phyloP scores from a whole-genome alignment of 257 asterid species.

The Solanum sejunctum region DNA sequence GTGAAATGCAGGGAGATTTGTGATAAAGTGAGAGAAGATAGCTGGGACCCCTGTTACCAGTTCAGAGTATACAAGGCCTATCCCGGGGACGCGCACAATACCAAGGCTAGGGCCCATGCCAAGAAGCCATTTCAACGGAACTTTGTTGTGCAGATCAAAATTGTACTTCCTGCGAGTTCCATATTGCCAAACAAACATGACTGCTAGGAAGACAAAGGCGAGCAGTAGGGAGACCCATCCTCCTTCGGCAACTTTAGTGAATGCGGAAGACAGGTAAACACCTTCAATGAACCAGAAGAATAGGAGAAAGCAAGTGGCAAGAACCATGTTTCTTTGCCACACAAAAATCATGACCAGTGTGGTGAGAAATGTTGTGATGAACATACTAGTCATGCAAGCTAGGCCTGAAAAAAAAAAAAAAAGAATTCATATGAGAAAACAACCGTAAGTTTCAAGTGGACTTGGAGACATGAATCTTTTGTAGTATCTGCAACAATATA shows the following conservation, averaged over 20 bases:
- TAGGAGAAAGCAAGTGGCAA: slow-evolving; percentile 11
- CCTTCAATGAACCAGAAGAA: slow-evolving; percentile 25
- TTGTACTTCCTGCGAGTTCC: slow-evolving; percentile 24
- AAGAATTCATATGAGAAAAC: neutral
- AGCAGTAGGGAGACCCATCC: slow-evolving; percentile 29
- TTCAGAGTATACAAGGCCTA: slow-evolving; percentile 44
- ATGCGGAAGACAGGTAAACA: slow-evolving; percentile 24
- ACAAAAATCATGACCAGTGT: slow-evolving; percentile 23
- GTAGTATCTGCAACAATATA: neutral
- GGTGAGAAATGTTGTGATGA: slow-evolving; percentile 27
- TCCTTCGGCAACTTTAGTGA: slow-evolving; percentile 20
- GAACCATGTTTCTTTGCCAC: slow-evolving; percentile 16
- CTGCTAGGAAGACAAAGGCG: slow-evolving; percentile 8
- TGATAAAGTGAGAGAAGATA: slow-evolving; percentile 43
- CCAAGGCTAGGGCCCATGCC: slow-evolving; percentile 45
- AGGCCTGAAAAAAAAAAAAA: slow-evolving; percentile 10
- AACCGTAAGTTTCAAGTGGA: neutral
- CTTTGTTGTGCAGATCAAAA: slow-evolving; percentile 35
- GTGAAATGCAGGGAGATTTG: slow-evolving; percentile 60
- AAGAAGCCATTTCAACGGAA: slow-evolving; percentile 35
- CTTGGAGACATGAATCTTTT: neutral
- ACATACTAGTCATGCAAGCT: slow-evolving; percentile 20
- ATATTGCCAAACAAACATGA: slow-evolving; percentile 29
- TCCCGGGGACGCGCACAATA: slow-evolving; percentile 50
- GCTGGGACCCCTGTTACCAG: slow-evolving; percentile 49